Base-by-base conservation (phyloP, 345 rosid species). In the Geranium rotundifolium region DNA sequence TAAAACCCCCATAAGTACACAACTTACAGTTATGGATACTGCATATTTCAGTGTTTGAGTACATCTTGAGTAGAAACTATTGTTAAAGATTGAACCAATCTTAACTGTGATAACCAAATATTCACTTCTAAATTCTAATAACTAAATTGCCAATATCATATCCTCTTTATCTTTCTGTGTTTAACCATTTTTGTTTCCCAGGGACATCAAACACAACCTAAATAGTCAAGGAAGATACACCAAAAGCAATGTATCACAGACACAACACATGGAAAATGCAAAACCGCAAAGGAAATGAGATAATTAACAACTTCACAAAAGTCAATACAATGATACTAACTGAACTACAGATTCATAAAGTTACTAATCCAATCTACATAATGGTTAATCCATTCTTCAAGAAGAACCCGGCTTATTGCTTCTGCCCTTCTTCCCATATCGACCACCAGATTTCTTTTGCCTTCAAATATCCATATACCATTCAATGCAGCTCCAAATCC, bases 361-460 rank as follows among this genome's bases (percentile, higher is more conserved):
- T 12, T 46, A 0, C 52, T 4, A 4, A 9, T 18, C 30, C 54
- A 1, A 37, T 61, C 65, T n/a, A 20, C 19, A 49, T 19, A 7
- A 27, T 0, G 60, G 59, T 19, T 57, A 62, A 18, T 54, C 58
- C n/a, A 65, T 60, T 18, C 19, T 19, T 17, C 59, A 29, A 14
- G 18, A 49, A 19, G 68, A 29, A 20, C 61, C 49, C 58, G 65
- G 55, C 18, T 65, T 67, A 19, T 65, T 62, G 54, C 65, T 61
- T 72, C 68, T 61, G 37, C 56, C 58, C 19, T 34, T 65, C 60
- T 75, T 61, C 56, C 19, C 46, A 15, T 10, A 29, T 8, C 15
- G 56, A 46, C 19, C 62, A 16, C 63, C 65, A n/a, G 75, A 70
- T 58, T 73, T 54, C 62, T 62, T 64, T 65, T 64, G 73, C 71